Base-by-base conservation (phyloP, 805 yeast genomes). In the Lipomyces kockii region DNA sequence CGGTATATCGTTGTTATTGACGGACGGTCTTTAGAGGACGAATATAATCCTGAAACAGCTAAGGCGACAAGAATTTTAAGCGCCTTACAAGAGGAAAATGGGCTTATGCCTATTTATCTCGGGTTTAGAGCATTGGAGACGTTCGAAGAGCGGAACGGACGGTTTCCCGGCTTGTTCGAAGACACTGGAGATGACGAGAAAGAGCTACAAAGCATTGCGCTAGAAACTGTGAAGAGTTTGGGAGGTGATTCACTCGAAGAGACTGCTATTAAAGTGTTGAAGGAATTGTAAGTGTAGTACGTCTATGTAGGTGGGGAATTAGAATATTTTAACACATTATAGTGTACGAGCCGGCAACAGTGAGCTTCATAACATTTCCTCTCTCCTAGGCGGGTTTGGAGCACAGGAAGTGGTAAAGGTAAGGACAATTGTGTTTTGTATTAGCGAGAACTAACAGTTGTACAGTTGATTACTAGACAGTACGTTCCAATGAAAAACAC, bases 371-470 rank as follows among this genome's bases (percentile, higher is more conserved):
- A 89, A 89, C 72, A 82, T 86, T 17, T 79, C 89, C 25, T 83
- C 97, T 3, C 77, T 91, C 2, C 80, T 91, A 71, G 98, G 97
- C 1, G 98, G 97, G 0, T 80, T 93, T 12, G 92, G 86, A 0
- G 88, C 92, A 2, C 97, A 94, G 75, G 99, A 94, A 76, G 87
- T 85, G 3, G 81, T 91, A 61, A 94, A 95, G 78, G 75, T 86
- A 56, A 74, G 70, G 35, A 7, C 7, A 39, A 37, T 20, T 58
- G 22, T 32, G 25, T n/a, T 14, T 22, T 11, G 39, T 46, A 25
- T 17, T 14, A 8, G 7, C 14, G 49, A 17, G 39, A 37, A 43
- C 11, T 20, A 17, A 43, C 52, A 61, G 57, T 61, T 12, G 27
- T 34, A 27, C 58, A 72, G 73, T 68, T 85, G 2, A 72, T 90